These are phyloP conservation scores for Acorus gramineus DNA, from an alignment of 106 monocot genomes.

Conservation along the genomic window DNA sequence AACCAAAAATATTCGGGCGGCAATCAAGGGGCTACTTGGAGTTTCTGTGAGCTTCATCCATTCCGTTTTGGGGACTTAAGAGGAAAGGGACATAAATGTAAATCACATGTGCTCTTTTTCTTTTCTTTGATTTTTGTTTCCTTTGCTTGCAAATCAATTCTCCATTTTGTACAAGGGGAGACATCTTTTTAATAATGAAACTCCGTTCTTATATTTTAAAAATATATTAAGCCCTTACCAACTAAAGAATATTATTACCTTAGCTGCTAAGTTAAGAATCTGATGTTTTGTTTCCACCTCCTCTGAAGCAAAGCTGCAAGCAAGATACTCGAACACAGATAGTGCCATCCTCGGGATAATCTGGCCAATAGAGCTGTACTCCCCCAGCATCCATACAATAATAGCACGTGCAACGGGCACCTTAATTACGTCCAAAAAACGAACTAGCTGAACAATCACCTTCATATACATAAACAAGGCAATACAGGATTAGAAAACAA, in stretches of 20 bases:
- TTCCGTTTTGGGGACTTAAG: no score
- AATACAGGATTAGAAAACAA: background rate
- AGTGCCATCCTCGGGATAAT: slow-evolving; percentile 51
- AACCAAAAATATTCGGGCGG: no score
- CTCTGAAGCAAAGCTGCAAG: slow-evolving; percentile 60
- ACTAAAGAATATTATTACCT: slow-evolving; percentile 29
- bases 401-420: slow-evolving; percentile 69
- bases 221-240: no score
- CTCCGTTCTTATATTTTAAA: no score
- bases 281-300: slow-evolving; percentile 85
- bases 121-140: no score
- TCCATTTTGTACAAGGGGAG: no score
- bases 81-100: no score
- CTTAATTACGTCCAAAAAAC: slow-evolving; percentile 62
- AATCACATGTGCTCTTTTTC: no score
- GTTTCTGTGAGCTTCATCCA: no score
- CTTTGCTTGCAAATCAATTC: no score
- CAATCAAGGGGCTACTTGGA: no score
- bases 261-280: slow-evolving; percentile 69
- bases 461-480: slow-evolving; percentile 13
- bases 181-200: no score
- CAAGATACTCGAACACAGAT: slow-evolving; percentile 63
- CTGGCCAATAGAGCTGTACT: slow-evolving; percentile 57
- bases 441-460: slow-evolving; percentile 63
- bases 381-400: slow-evolving; percentile 85